These are phyloP conservation scores for Coccomyxa subellipsoidea DNA, from an alignment of 163 green algal species.

Conservation along the genomic window DNA sequence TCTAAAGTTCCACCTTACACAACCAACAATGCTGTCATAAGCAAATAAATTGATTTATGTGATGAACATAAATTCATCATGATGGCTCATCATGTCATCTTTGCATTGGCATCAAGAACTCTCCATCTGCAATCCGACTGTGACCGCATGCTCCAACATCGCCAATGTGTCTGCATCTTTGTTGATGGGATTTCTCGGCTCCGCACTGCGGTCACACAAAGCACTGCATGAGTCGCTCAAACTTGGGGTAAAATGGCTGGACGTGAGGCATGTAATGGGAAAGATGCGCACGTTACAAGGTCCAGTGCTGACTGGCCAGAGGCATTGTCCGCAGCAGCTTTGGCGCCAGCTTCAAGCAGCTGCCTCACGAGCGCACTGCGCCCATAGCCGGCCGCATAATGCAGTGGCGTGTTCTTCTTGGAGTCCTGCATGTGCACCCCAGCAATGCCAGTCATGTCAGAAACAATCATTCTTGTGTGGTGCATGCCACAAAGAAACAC, in stretches of 20 bases:
- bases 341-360: conserved; percentile 26
- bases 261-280: no score
- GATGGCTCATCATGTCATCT: no score
- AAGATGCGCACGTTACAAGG: conserved; percentile 23
- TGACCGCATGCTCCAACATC: conserved; percentile 17
- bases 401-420: conserved; percentile 73
- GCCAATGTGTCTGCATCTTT: conserved; percentile 25
- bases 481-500: background rate
- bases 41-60: no score
- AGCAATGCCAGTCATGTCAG: no score
- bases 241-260: no score
- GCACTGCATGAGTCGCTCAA: no score
- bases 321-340: conserved; percentile 8
- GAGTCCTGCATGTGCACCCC: conserved; percentile 33
- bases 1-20: no score
- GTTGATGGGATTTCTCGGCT: conserved; percentile 43
- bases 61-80: no score
- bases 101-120: background rate
- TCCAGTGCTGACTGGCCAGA: conserved; percentile 25
- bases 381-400: conserved; percentile 78
- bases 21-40: no score
- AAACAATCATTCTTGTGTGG: no score
- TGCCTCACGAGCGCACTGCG: conserved; percentile 13
- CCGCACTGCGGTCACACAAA: conserved; percentile 20
- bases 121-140: background rate